Conservation (phyloP, 2,329 filamentous ascomycete genomes). For the Fusarium anthophilum region DNA sequence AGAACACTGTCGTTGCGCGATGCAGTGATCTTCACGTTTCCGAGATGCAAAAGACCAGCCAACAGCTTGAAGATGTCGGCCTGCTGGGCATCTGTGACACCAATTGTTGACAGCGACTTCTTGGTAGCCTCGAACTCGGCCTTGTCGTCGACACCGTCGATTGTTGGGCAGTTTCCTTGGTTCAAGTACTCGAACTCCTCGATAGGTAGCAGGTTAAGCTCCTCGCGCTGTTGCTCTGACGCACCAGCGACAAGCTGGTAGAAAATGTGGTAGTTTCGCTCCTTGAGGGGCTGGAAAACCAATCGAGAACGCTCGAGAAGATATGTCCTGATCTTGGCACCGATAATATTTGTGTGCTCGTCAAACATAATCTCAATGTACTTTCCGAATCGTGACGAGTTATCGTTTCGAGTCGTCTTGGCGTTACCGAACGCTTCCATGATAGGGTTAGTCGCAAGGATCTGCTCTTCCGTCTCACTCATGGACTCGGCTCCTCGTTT, state of each 20-base stretch:
- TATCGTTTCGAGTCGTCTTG: conserved; percentile 99
- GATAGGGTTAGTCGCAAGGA: conserved; percentile 96
- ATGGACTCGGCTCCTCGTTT: conserved; percentile 83
- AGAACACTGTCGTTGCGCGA: conserved; percentile 89
- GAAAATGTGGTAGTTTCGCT: conserved; percentile 99
- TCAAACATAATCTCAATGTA: conserved; percentile 99
- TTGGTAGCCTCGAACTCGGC: conserved; percentile 91
- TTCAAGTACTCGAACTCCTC: conserved; percentile 97
- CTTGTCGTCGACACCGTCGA: conserved; percentile 95
- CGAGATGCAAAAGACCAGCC: conserved; percentile 90
- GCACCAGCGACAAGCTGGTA: conserved; percentile 96
- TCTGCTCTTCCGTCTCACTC: conserved; percentile 98
- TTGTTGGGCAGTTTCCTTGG: conserved; percentile 89
- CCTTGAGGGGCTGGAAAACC: conserved; percentile 96
- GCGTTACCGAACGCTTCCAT: conserved; percentile 99
- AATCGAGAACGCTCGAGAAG: conserved; percentile 93
- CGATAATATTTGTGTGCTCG: conserved; percentile 92
- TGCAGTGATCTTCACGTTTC: conserved; percentile 95
- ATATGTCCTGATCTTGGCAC: conserved; percentile 96
- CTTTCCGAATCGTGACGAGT: conserved; percentile 98
- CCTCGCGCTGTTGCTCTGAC: conserved; percentile 82
- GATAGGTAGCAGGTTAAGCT: conserved; percentile 80
- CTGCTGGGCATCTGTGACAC: conserved; percentile 79
- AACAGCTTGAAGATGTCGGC: conserved; percentile 88
- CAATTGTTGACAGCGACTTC: conserved; percentile 87